These are phyloP conservation scores for Moringa oleifera DNA, from an alignment of 345 rosid genomes.

Conservation along the genomic window DNA sequence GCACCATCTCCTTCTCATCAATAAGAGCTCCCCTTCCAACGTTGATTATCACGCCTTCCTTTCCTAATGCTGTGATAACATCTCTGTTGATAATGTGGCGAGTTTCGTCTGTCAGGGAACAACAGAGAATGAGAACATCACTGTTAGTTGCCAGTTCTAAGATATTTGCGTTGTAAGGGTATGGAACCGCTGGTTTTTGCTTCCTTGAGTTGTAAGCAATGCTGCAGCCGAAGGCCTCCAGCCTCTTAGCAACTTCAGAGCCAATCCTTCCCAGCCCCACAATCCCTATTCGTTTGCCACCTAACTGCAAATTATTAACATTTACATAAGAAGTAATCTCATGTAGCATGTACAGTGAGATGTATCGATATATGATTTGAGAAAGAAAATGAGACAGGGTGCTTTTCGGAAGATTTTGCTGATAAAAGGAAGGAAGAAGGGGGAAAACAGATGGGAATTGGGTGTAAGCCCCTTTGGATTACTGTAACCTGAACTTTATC, in stretches of 20 bases:
- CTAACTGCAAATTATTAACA: slow-evolving; percentile 33
- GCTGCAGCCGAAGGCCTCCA: slow-evolving; percentile 30
- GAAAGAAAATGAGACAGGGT: no score
- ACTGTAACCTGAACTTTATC: no score
- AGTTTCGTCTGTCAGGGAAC: neutral
- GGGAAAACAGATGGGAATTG: no score
- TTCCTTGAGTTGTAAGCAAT: slow-evolving; percentile 37
- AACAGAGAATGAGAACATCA: slow-evolving; percentile 33
- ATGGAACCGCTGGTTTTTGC: slow-evolving; percentile 24
- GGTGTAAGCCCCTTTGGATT: no score
- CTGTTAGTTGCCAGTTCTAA: slow-evolving; percentile 33
- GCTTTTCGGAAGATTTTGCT: no score
- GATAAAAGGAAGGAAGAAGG: no score
- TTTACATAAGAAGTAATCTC: no score
- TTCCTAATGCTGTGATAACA: slow-evolving; percentile 36
- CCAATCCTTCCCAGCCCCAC: slow-evolving; percentile 50
- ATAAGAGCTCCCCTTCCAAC: slow-evolving; percentile 41
- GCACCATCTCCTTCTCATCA: slow-evolving; percentile 36
- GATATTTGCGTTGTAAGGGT: slow-evolving; percentile 26
- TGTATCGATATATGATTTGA: no score
- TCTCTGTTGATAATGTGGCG: slow-evolving; percentile 25
- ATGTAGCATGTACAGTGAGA: no score
- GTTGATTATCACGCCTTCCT: slow-evolving; percentile 39
- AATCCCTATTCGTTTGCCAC: slow-evolving; percentile 43
- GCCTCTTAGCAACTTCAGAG: slow-evolving; percentile 9